A percentile compares a stretch with the other conserved stretches of the same genome.
Evolutionary conservation across 306 rosid species (phyloP).

Genomic region (Acmispon strigosus): DNA sequence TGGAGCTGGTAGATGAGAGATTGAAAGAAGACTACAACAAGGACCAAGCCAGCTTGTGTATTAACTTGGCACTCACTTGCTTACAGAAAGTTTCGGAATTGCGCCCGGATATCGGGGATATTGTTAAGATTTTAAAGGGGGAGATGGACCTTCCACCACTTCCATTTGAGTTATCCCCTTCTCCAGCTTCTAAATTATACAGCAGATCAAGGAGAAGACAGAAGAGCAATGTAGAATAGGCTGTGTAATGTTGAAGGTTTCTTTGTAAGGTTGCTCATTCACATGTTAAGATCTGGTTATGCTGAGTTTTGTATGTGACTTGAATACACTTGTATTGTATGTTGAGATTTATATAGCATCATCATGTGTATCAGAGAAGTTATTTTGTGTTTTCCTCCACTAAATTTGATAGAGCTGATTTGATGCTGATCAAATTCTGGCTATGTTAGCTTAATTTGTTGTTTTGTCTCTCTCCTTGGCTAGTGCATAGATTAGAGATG

Average conservation of each 20-base stretch:
- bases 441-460: too few species aligned
- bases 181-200: slow-evolving; percentile 65
- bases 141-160: slow-evolving; percentile 72
- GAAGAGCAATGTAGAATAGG: slow-evolving; percentile 35
- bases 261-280: background rate
- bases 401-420: slow-evolving; percentile 12
- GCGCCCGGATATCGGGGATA: slow-evolving; percentile 71
- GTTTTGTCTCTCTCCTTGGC: too few species aligned
- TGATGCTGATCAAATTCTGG: background rate
- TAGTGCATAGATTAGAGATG: background rate
- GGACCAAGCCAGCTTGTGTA: slow-evolving; percentile 70
- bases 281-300: slow-evolving; percentile 17
- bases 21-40: slow-evolving; percentile 57
- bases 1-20: slow-evolving; percentile 74
- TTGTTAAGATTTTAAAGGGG: slow-evolving; percentile 69
- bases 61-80: slow-evolving; percentile 71
- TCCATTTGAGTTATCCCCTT: slow-evolving; percentile 74
- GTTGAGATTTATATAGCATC: slow-evolving; percentile 20
- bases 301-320: slow-evolving; percentile 12
- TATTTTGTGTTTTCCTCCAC: slow-evolving; percentile 10
- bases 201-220: slow-evolving; percentile 61
- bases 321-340: slow-evolving; percentile 11
- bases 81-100: slow-evolving; percentile 71
- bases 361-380: slow-evolving; percentile 21
- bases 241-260: background rate